A percentile compares a stretch with the other conserved stretches of the same genome.
These are phyloP conservation scores for Hepatocystis sp. DNA, from an alignment of 169 alveolate species.

Conservation along the genomic window DNA sequence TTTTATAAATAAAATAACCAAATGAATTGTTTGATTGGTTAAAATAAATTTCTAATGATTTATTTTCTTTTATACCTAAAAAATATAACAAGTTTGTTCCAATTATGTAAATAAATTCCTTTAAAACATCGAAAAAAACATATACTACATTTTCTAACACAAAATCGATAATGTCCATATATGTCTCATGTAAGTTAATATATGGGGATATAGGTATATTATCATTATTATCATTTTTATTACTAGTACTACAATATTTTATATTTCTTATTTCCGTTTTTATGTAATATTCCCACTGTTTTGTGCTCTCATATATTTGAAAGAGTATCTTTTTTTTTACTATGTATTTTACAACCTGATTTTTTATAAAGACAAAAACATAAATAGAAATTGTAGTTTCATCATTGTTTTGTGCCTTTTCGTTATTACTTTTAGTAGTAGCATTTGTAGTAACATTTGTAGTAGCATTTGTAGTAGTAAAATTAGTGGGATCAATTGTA, in stretches of 20 bases:
- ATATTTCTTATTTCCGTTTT: conserved; percentile 7
- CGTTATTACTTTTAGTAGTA: neutral
- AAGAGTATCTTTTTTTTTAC: conserved; percentile 37
- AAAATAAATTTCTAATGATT: conserved; percentile 30
- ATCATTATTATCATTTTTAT: too few relatives aligned
- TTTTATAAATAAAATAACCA: conserved; percentile 14
- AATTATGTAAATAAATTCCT: conserved; percentile 6
- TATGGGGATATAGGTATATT: conserved; percentile 12
- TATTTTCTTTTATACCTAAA: conserved; percentile 26
- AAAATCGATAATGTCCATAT: conserved; percentile 9
- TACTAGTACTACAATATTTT: conserved; percentile 5
- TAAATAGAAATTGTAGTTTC: conserved; percentile 24
- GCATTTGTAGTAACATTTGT: too few relatives aligned
- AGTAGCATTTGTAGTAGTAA: too few relatives aligned
- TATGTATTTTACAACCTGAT: conserved; percentile 26
- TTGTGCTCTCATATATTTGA: conserved; percentile 17
- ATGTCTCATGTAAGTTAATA: neutral
- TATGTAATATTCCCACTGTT: conserved; percentile 33
- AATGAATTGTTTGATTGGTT: conserved; percentile 6
- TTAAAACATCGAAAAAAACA: conserved; percentile 26
- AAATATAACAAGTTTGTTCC: conserved; percentile 10
- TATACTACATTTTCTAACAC: conserved; percentile 22
- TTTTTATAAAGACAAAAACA: conserved; percentile 11
- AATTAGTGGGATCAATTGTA: neutral
- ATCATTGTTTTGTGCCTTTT: neutral